Evolutionary conservation across 73 alveolate species (phyloP), one percentile per base, ranked within the genome.

Genomic region (Effrenium voratum): DNA sequence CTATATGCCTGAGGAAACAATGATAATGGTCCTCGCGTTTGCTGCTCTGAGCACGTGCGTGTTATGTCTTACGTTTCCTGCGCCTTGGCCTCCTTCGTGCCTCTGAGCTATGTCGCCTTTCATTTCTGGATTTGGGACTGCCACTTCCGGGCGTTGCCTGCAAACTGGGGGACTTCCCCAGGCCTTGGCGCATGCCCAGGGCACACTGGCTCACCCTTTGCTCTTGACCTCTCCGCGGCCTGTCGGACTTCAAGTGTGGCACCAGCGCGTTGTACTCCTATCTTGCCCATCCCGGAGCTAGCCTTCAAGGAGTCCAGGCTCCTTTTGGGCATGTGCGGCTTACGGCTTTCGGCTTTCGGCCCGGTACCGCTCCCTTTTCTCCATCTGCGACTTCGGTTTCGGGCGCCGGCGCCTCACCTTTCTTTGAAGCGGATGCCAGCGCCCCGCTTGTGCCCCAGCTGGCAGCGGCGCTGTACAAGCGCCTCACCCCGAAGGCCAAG

Each of bases 221-320:
- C 80, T 22, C 46, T 43, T n/a, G 47, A n/a, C 46, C 46, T 68
- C 47, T 68, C 80, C 30, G 80, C 47, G 34, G 34, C 26, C 80
- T 68, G 80, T 45, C 80, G 46, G 80, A 68, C 80, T 68, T 68
- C 80, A 68, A 68, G 34, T 68, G 80, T 68, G 80, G 80, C 80
- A 68, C 80, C 80, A 60, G 80, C 34, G 80, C 80, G 47, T n/a
- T 68, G 47, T 68, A 68, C 46, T 45, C 24, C 5, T 68, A 68
- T 30, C 80, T 68, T 45, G 80, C 80, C 80, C 80, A 68, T n/a
- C 80, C 47, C 34, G 46, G 80, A 68, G 43, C 80, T 45, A 26
- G 80, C 80, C 80, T 68, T 68, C 24, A 68, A 68, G 80, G 80
- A 68, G 24, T 68, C 80, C 80, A 43, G 80, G 26, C 34, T 68